Base-by-base conservation (phyloP, 1,139 yeast species). In the Geotrichum siamense region DNA sequence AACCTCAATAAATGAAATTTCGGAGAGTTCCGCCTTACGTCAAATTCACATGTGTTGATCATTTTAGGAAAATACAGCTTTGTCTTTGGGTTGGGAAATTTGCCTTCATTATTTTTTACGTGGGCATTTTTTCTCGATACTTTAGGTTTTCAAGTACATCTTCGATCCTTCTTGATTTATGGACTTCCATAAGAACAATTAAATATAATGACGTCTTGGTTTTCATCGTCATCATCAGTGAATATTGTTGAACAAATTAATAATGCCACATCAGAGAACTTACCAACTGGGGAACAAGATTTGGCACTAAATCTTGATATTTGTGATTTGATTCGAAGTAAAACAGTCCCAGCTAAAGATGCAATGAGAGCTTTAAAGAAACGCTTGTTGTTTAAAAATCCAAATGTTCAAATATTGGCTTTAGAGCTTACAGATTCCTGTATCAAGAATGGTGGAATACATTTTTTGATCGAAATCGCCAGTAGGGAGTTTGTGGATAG, bases 201-300 rank as follows among this genome's bases (percentile, higher is more conserved):
- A n/a, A n/a, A n/a, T n/a, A 31, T 10, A 32, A 43, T 44, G 48
- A 38, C 44, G 8, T 73, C 87, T 39, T 81, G 89, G 89, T 80
- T 80, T 59, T 65, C 74, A 21, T 61, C 75, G 2, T 64, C 68
- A 16, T 4, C 37, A 20, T 62, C 71, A 13, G 64, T 70, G 3
- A 72, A 72, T 17, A 67, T 84, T 35, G 94, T 83, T 51, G 72
- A 69, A 47, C 76, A 80, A 55, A 76, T 89, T 41, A 74, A 74
- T 44, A 78, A 75, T 53, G 95, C 96, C 12, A 87, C 97, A 0
- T 81, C 91, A 27, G 96, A 86, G 61, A 68, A 84, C 17, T 82
- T 91, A 43, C 97, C 97, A 2, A 79, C 83, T 57, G 98, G 97
- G 2, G 96, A 87, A 55, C 73, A 85, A 44, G 96, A 91, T 55